Evolutionary conservation across 1,284 basidiomycete genomes (phyloP).

Genomic region (Moniliophthora roreri): DNA sequence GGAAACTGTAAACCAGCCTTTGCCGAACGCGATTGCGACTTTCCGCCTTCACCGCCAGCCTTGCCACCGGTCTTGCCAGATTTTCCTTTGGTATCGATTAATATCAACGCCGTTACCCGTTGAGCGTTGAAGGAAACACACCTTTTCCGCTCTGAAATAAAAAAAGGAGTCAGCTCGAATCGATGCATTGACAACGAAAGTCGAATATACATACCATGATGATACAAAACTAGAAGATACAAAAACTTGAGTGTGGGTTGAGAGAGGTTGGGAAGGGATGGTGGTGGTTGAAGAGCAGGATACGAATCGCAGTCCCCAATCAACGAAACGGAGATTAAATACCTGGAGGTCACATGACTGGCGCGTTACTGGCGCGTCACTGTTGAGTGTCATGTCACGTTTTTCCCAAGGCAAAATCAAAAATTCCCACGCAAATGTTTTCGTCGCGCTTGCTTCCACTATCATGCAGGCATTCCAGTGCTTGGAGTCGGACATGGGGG

Average conservation of each 20-base stretch:
- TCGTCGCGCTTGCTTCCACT: too few species aligned
- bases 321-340: constrained; percentile 38
- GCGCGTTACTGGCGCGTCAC: constrained; percentile 26
- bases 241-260: constrained; percentile 23
- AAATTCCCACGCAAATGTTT: too few species aligned
- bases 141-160: constrained; percentile 48
- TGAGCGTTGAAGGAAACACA: constrained; percentile 20
- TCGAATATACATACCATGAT: constrained; percentile 47
- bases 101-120: not conserved
- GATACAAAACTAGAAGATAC: constrained; percentile 16
- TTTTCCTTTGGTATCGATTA: constrained; percentile 17
- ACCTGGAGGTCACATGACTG: constrained; percentile 32
- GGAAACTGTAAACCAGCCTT: constrained; percentile 46
- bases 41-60: constrained; percentile 48
- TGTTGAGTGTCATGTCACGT: too few species aligned
- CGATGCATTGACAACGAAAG: not conserved
- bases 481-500: too few species aligned
- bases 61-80: constrained; percentile 62
- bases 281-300: constrained; percentile 45
- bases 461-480: too few species aligned
- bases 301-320: constrained; percentile 35
- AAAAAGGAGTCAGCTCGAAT: constrained; percentile 5
- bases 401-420: too few species aligned
- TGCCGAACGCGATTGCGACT: constrained; percentile 32
- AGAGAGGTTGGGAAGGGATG: constrained; percentile 24